Percentiles rank a stretch among this genome's conserved stretches.
phyloP scores from a whole-genome alignment of 495 filamentous ascomycete species.

The Podospora sp. region DNA sequence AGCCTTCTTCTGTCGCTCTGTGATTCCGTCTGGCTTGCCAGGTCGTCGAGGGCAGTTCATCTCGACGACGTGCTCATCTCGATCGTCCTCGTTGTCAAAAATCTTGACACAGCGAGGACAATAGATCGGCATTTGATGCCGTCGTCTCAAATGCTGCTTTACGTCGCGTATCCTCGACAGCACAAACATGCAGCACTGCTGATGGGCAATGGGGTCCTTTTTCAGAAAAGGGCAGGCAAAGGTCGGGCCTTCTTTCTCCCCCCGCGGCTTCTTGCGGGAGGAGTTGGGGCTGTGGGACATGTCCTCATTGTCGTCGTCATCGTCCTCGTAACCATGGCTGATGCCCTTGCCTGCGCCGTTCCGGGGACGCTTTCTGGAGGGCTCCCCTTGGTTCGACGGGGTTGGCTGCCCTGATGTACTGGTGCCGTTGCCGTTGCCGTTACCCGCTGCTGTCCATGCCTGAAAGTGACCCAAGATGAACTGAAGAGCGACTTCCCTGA shows the following conservation, averaged over 20 bases:
- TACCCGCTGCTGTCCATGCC: not conserved
- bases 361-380: slow-evolving; percentile 5
- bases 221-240: slow-evolving; percentile 42
- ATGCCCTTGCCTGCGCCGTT: not conserved
- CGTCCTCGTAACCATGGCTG: not conserved
- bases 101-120: slow-evolving; percentile 33
- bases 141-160: slow-evolving; percentile 39
- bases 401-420: not conserved
- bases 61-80: slow-evolving; percentile 1
- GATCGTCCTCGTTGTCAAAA: not conserved
- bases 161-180: slow-evolving; percentile 39
- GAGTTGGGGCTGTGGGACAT: not conserved
- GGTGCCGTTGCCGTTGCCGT: not conserved
- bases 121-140: slow-evolving; percentile 37
- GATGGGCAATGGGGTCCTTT: slow-evolving; percentile 34
- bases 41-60: slow-evolving; percentile 21
- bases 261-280: not conserved
- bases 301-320: slow-evolving; percentile 5
- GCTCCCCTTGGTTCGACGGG: not conserved
- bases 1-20: slow-evolving; percentile 32
- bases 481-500: not conserved
- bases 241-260: not conserved
- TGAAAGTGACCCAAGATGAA: not conserved
- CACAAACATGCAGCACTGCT: slow-evolving; percentile 33
- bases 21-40: slow-evolving; percentile 35